A percentile compares a stretch with the other conserved stretches of the same genome.
phyloP scores from a whole-genome alignment of 106 monocot genomes.

The Dioscorea zingiberensis region DNA sequence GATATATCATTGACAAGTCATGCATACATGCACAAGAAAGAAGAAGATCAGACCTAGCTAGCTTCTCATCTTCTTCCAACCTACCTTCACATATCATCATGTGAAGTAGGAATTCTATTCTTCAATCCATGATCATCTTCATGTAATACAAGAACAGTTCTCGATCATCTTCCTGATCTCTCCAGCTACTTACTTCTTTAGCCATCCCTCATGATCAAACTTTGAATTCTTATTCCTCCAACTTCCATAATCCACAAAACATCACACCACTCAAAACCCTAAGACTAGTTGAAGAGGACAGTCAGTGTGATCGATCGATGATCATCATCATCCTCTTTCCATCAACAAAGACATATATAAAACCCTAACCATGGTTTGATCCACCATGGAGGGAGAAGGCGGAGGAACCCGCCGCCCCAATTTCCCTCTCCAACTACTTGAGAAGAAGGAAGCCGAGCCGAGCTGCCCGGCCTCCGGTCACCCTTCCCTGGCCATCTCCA shows the following conservation, averaged over 20 bases:
- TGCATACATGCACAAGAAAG: too few relatives aligned
- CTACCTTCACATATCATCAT: too few relatives aligned
- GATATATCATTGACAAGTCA: too few relatives aligned
- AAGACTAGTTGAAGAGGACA: too few relatives aligned
- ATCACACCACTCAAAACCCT: neutral
- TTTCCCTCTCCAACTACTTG: conserved; percentile 81
- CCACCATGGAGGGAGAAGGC: conserved; percentile 31
- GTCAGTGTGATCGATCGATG: too few relatives aligned
- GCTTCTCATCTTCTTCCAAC: too few relatives aligned
- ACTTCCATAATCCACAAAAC: neutral
- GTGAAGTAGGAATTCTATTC: too few relatives aligned
- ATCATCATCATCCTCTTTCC: neutral
- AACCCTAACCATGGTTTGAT: conserved; percentile 15
- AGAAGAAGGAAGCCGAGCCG: conserved; percentile 57
- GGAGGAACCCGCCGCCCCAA: conserved; percentile 55
- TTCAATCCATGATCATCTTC: too few relatives aligned
- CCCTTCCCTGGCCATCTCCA: conserved; percentile 25
- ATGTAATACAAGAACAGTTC: too few relatives aligned
- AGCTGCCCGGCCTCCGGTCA: conserved; percentile 19
- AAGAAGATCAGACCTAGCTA: too few relatives aligned
- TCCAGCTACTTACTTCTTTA: conserved; percentile 10
- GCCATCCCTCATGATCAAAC: neutral
- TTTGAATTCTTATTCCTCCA: neutral
- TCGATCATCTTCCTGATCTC: conserved; percentile 13
- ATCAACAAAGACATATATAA: too few relatives aligned